Conservation (phyloP, 2,329 filamentous ascomycete species). For the Clarireedia hainanense region DNA sequence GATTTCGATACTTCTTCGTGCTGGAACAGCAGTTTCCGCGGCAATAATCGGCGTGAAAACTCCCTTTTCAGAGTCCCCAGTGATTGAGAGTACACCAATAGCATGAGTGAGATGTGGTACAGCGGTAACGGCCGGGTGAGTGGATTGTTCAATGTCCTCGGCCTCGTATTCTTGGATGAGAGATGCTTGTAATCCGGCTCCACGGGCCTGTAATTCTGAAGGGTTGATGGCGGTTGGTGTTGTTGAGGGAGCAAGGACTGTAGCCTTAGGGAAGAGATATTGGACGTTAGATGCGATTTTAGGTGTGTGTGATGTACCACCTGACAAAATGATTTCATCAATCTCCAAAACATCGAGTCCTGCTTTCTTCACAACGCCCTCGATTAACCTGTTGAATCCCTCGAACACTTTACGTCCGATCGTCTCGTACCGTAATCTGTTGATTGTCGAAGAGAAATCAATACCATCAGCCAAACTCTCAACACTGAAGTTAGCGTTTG, state of each 20-base stretch:
- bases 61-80: slow-evolving; percentile 50
- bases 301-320: slow-evolving; percentile 87
- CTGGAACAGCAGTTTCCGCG: slow-evolving; percentile 82
- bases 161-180: slow-evolving; percentile 91
- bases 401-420: slow-evolving; percentile 79
- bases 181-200: slow-evolving; percentile 90
- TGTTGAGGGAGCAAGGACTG: slow-evolving; percentile 77
- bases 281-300: slow-evolving; percentile 79
- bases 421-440: slow-evolving; percentile 88
- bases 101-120: slow-evolving; percentile 84
- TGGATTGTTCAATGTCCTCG: slow-evolving; percentile 91
- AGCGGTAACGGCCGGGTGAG: slow-evolving; percentile 88
- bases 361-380: slow-evolving; percentile 84
- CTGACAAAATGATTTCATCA: slow-evolving; percentile 88
- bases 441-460: slow-evolving; percentile 88
- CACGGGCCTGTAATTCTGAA: slow-evolving; percentile 79
- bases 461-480: slow-evolving; percentile 84
- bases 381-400: slow-evolving; percentile 78
- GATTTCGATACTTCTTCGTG: slow-evolving; percentile 76
- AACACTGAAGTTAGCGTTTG: slow-evolving; percentile 84
- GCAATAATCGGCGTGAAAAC: slow-evolving; percentile 75
- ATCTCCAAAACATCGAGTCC: slow-evolving; percentile 86
- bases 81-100: slow-evolving; percentile 72
- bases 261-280: slow-evolving; percentile 74
- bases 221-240: slow-evolving; percentile 77